Conservation (phyloP, 2,329 filamentous ascomycete genomes). For the Trichoderma gracile region DNA sequence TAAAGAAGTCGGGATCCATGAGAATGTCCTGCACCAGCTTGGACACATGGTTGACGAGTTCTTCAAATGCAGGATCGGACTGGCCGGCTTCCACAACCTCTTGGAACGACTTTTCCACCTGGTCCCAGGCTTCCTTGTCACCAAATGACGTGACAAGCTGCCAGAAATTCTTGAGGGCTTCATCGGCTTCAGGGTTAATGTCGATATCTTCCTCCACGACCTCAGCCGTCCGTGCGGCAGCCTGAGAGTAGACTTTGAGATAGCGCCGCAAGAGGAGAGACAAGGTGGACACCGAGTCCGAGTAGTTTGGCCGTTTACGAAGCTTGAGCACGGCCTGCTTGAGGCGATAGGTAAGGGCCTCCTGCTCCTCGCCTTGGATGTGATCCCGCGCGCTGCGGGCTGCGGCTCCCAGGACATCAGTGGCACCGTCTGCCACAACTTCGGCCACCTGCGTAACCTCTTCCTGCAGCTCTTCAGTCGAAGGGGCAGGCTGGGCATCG, state of each 20-base stretch:
- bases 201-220: slow-evolving; percentile 70
- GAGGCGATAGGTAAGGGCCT: slow-evolving; percentile 71
- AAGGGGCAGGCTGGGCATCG: slow-evolving; percentile 50
- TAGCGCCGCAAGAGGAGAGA: slow-evolving; percentile 76
- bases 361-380: slow-evolving; percentile 68
- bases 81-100: slow-evolving; percentile 71
- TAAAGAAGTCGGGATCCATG: slow-evolving; percentile 83
- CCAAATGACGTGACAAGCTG: slow-evolving; percentile 77
- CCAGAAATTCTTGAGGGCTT: slow-evolving; percentile 80
- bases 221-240: slow-evolving; percentile 65
- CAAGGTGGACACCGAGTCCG: slow-evolving; percentile 79
- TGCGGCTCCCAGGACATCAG: slow-evolving; percentile 59
- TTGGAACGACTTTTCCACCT: slow-evolving; percentile 67
- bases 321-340: slow-evolving; percentile 75
- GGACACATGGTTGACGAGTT: slow-evolving; percentile 71
- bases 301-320: slow-evolving; percentile 76
- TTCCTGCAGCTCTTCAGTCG: slow-evolving; percentile 64
- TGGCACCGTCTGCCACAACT: slow-evolving; percentile 54
- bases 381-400: slow-evolving; percentile 73
- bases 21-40: slow-evolving; percentile 77
- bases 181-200: slow-evolving; percentile 72
- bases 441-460: slow-evolving; percentile 58
- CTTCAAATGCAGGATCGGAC: slow-evolving; percentile 80
- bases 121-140: slow-evolving; percentile 71
- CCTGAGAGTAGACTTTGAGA: slow-evolving; percentile 73